Conservation (phyloP, 1,284 basidiomycete genomes). For the Dichomitus squalens region DNA sequence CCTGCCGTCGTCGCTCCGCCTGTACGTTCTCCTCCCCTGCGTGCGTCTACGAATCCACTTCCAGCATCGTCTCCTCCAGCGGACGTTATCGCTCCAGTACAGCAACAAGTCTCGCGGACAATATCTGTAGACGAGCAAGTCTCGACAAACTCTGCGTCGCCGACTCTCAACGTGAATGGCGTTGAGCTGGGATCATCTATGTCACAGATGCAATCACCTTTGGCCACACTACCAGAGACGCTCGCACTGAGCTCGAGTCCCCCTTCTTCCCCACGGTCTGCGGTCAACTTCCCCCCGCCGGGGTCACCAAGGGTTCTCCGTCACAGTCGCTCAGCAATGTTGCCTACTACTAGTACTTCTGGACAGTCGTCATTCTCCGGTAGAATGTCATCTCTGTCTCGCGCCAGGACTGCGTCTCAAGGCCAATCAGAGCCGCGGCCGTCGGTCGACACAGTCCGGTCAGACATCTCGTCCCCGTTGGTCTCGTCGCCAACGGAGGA, state of each 20-base stretch:
- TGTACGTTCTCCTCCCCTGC: conserved; percentile 23
- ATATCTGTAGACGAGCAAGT: conserved; percentile 16
- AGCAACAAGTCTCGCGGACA: conserved; percentile 13
- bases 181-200: conserved; percentile 9
- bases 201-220: conserved; percentile 15
- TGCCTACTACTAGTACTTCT: conserved; percentile 19
- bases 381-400: conserved; percentile 8
- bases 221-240: conserved; percentile 15
- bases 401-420: conserved; percentile 12
- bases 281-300: conserved; percentile 10
- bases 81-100: conserved; percentile 16
- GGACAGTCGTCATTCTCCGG: conserved; percentile 7
- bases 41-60: conserved; percentile 24
- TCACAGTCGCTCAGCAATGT: conserved; percentile 30
- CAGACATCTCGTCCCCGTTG: conserved; percentile 9
- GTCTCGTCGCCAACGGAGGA: neutral
- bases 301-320: conserved; percentile 23
- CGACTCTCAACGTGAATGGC: conserved; percentile 1
- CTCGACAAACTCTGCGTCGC: neutral
- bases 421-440: conserved; percentile 8
- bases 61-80: conserved; percentile 21
- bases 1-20: conserved; percentile 23
- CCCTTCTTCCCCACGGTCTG: conserved; percentile 23
- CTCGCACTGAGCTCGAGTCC: conserved; percentile 18
- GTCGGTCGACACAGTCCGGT: conserved; percentile 16